Evolutionary conservation across 192 early-diverging fungal species (phyloP), one percentile per base, ranked within the genome.

Genomic region (Thoreauomyces humboldtii): DNA sequence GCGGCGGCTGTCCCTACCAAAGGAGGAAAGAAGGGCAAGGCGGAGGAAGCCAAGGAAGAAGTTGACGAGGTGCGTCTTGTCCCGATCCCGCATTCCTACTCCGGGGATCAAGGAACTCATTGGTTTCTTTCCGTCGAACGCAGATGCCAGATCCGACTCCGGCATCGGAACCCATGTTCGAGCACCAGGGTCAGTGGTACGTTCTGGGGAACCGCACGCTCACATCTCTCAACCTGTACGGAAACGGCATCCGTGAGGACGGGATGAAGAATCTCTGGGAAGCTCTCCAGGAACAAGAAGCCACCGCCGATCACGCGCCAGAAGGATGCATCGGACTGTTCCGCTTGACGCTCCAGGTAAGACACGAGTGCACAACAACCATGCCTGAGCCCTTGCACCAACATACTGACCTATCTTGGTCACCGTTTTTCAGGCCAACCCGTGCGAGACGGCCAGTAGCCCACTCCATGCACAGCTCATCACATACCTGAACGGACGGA

Each of bases 41-140:
- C 65, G 22, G 81, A 83, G 38, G 81, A 83, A 58, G 46, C 61
- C 4, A 77, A 74, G 46, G 81, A 83, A 47, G 81, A 83, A 42
- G 51, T 58, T 0, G 81, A 83, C 25, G 81, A 83, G 61, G 81
- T 80, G 43, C 29, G 56, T 41, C 38, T 12, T 41, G n/a, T 41
- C 11, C 38, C 38, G 11, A n/a, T n/a, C n/a, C n/a, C n/a, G n/a
- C n/a, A n/a, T n/a, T n/a, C n/a, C n/a, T n/a, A n/a, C n/a, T n/a
- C n/a, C n/a, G n/a, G n/a, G n/a, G n/a, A n/a, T n/a, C n/a, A n/a
- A n/a, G n/a, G n/a, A n/a, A n/a, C n/a, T n/a, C n/a, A n/a, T n/a
- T n/a, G n/a, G n/a, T n/a, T n/a, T n/a, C n/a, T n/a, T n/a, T n/a
- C n/a, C n/a, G n/a, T n/a, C n/a, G n/a, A n/a, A n/a, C n/a, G n/a